A percentile compares a stretch with the other conserved stretches of the same genome.
phyloP scores from a whole-genome alignment of 108 stramenopile species.

The Asterionellopsis glacialis region DNA sequence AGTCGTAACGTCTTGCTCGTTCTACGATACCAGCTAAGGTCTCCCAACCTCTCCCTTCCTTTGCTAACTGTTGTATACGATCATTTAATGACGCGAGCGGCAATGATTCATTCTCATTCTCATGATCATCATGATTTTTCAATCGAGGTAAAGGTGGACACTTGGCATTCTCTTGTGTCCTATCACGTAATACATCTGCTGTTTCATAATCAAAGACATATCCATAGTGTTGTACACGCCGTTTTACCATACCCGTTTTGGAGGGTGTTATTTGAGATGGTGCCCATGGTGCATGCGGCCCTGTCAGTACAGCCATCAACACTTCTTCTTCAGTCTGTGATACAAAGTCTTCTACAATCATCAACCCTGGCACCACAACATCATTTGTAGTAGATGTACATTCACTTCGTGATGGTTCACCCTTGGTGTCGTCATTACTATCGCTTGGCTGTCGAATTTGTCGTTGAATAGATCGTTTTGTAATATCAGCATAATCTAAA shows the following conservation, averaged over 20 bases:
- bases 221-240: slow-evolving; percentile 86
- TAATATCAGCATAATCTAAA: slow-evolving; percentile 67
- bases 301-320: slow-evolving; percentile 64
- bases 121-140: too few species aligned
- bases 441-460: slow-evolving; percentile 7
- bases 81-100: slow-evolving; percentile 28
- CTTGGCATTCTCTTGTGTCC: slow-evolving; percentile 11
- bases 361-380: slow-evolving; percentile 61
- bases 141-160: slow-evolving; percentile 51
- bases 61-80: slow-evolving; percentile 21
- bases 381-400: slow-evolving; percentile 74
- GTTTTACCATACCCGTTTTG: slow-evolving; percentile 56
- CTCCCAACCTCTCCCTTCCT: slow-evolving; percentile 66
- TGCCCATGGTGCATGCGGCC: slow-evolving; percentile 87
- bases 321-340: slow-evolving; percentile 56
- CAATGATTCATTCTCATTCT: background rate
- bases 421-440: slow-evolving; percentile 20
- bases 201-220: slow-evolving; percentile 91
- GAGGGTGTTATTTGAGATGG: slow-evolving; percentile 54
- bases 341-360: slow-evolving; percentile 53
- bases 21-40: slow-evolving; percentile 66
- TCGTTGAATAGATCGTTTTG: slow-evolving; percentile 26
- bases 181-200: slow-evolving; percentile 72
- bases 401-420: slow-evolving; percentile 62
- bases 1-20: slow-evolving; percentile 40